Base-by-base conservation (phyloP, 768 basidiomycete genomes). In the Trametes villosa region DNA sequence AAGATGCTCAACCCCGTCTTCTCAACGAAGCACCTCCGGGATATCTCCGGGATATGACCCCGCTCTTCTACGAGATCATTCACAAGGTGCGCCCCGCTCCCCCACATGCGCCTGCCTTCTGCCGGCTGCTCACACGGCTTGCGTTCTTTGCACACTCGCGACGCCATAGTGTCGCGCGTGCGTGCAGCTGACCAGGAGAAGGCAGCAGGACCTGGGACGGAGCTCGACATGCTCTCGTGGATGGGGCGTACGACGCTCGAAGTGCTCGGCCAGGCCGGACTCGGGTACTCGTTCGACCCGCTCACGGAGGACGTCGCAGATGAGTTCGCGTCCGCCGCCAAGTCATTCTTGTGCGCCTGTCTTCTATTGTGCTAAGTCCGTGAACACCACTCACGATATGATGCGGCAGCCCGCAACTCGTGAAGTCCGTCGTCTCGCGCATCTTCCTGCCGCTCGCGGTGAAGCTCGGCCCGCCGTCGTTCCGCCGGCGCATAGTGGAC, bases 1-100 rank as follows among this genome's bases (percentile, higher is more conserved):
- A 82, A 82, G 65, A 72, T 82, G 38, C 77, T 83, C 42, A 76
- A 71, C 48, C 78, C 81, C 3, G 75, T 82, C 9, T 84, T 85
- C 64, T 79, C 80, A 1, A 71, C 74, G 6, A 70, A 77, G 6
- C 79, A 82, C 49, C 71, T 85, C 33, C 78, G 79, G n/a, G n/a
- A n/a, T n/a, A n/a, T n/a, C n/a, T n/a, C n/a, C n/a, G n/a, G 20
- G 69, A 74, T 20, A 64, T 83, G 59, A 74, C 79, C 3, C 80
- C 82, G 9, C 67, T 75, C 5, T 77, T 84, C 48, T 78, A 79
- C 64, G 69, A 76, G 22, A 76, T 83, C 15, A 74, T 79, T 2
- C 75, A 78, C 49, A 79, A 79, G 70, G 82, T 82, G 53, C 38
- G 74, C 60, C 22, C n/a, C 30, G n/a, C n/a, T n/a, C n/a, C n/a